Base-by-base conservation (phyloP, 495 filamentous ascomycete species). In the Coniosporium apollinis region DNA sequence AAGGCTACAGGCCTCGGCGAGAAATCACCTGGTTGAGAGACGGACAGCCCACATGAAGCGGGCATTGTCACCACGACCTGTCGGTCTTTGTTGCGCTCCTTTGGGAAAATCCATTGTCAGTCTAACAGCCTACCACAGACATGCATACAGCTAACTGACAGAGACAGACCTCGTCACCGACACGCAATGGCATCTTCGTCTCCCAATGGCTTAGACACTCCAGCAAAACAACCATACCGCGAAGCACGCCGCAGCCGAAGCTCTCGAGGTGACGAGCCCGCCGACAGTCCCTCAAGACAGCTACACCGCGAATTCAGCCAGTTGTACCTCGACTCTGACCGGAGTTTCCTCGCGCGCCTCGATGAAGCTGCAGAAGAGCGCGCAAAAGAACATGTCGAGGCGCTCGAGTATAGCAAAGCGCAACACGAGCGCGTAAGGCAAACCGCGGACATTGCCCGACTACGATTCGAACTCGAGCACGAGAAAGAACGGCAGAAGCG, bases 301-400 rank as follows among this genome's bases (percentile, higher is more conserved):
- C 34, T 54, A 7, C 8, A 33, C 6, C 26, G 44, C 24, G 55
- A 55, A 8, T 47, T 56, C 37, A 42, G 36, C 34, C 37, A 40
- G 20, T 41, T 58, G 29, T 37, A 45, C 7, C 18, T 53, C 19
- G 33, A 41, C 6, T 45, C 45, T 5, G 50, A 55, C 17, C 40
- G 30, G 2, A 30, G 19, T n/a, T 46, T 43, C 33, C 29, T 22
- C 11, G 16, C 19, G 5, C 22, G 32, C 14, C 39, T 49, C 19
- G 46, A 49, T 18, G 30, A 26, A 28, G 37, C 39, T 18, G 25
- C 34, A 1, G 35, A 33, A 13, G 43, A 33, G 30, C 46, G 43
- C 15, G 21, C 39, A 20, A 11, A 25, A 19, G n/a, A 33, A 8
- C 46, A 49, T 34, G 13, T 22, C 19, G 17, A 37, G 22, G 38